Base-by-base conservation (phyloP, 441 rosid species). In the Populus hybrid region DNA sequence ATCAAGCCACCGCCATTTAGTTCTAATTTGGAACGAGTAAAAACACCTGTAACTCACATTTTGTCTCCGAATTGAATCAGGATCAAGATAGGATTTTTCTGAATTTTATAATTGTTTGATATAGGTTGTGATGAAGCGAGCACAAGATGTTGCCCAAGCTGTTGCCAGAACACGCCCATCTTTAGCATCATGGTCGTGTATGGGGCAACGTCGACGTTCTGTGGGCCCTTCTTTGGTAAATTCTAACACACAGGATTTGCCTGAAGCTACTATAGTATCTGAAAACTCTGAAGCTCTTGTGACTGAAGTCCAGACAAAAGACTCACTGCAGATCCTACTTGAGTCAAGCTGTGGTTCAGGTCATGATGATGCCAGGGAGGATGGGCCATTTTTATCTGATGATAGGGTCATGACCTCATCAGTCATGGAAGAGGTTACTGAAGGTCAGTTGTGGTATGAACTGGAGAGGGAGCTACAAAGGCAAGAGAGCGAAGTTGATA, bases 91-190 rank as follows among this genome's bases (percentile, higher is more conserved):
- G 3, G 2, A 1, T 69, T 34, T 1, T 32, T 19, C 53, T 69
- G 28, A 69, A 21, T n/a, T 16, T 69, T 10, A n/a, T 42, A 42
- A 61, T 72, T 70, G 67, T 28, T 42, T 35, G 64, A 50, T 80
- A 9, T 78, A 95, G 98, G 99, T 87, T 82, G 95, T 96, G 81
- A 88, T 96, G 91, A 90, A 86, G 85, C 90, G 98, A 66, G 99
- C 98, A 19, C 94, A 90, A 81, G 88, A 91, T 75, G 97, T 94
- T 10, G 98, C 98, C 5, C 87, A 91, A 85, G 99, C 99, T 50
- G 97, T 92, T 36, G 95, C 88, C 70, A 87, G 87, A 85, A 96
- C 95, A 10, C 97, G 90, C 40, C 71, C 98, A 74, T 86, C 95
- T 74, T 81, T 94, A 70, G 75, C 98, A 3, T 89, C 99, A 61